Base-by-base conservation (phyloP, 2,329 filamentous ascomycete genomes). In the Alternaria brassicicola region DNA sequence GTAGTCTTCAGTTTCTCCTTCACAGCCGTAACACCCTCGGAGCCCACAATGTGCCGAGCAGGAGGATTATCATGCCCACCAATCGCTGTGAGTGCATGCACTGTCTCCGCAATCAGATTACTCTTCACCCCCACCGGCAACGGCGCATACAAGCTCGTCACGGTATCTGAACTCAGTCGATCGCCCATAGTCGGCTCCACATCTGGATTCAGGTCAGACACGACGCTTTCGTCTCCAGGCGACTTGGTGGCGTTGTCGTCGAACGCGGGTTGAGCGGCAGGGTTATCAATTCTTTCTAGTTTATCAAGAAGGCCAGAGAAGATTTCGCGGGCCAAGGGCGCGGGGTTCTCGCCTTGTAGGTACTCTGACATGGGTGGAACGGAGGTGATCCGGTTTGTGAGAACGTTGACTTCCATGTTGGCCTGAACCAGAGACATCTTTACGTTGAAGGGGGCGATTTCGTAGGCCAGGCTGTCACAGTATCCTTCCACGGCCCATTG, bases 1-100 rank as follows among this genome's bases (percentile, higher is more conserved):
- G 97, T 92, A 2, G 93, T 97, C 81, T 96, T 97, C 55, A 99
- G 81, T 79, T 98, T 98, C 79, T 98, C 95, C 76, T 94, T 96
- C 36, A 98, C 94, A 38, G 91, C 91, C 6, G 87, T 84, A 12
- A 94, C 90, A 0, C 92, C 94, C 76, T 98, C 95, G 53, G 90
- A 87, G 0, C 95, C 94, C 2, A 98, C 93, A 69, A 98, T 97
- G 75, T 98, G 94, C 30, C 95, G 84, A 1, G 93, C 92, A 0
- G 95, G 95, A 2, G 95, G 95, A 75, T 98, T 98, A 74, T 97
- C 93, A 75, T 97, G 93, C 0, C 94, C 95, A 0, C 93, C 95
- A 67, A 98, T 97, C 0, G 93, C 92, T 13, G 90, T 91, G 43
- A 99, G 83, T 1, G 94, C 93, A 76, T 96, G 90, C 0, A 98